These are phyloP conservation scores for Vitis cinerea DNA, from an alignment of 164 flowering plant genomes.

Conservation along the genomic window DNA sequence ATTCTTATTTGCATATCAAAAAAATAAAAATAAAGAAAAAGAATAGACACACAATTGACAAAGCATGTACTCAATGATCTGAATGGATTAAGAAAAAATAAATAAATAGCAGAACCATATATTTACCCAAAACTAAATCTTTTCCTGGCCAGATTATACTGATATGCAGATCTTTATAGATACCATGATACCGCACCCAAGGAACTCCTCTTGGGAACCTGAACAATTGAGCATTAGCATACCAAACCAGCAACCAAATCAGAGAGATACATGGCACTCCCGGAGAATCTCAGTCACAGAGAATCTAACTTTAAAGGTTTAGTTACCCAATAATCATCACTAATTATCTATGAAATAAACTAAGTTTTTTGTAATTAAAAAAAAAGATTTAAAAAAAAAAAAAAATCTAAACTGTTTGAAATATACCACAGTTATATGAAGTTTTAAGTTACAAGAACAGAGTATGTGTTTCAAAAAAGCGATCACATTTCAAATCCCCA, in stretches of 20 bases:
- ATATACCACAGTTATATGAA: too few species aligned
- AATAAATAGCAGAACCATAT: conserved; percentile 8
- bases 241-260: neutral
- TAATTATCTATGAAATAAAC: neutral
- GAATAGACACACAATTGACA: too few species aligned
- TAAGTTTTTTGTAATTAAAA: neutral
- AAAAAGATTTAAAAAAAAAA: too few species aligned
- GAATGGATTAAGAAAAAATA: neutral
- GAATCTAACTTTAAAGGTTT: neutral
- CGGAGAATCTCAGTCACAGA: neutral
- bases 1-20: too few species aligned
- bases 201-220: conserved; percentile 96
- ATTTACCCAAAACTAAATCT: conserved; percentile 68
- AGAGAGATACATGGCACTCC: neutral
- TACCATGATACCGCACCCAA: conserved; percentile 87
- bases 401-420: too few species aligned
- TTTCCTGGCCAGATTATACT: conserved; percentile 88
- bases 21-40: too few species aligned
- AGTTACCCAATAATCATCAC: neutral
- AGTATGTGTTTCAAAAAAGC: too few species aligned
- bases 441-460: too few species aligned
- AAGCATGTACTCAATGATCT: too few species aligned
- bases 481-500: too few species aligned
- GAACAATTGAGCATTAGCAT: conserved; percentile 15
- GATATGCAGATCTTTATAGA: conserved; percentile 68